Conservation (phyloP, 1,139 yeast species). For the Scheffersomyces insectosa region DNA sequence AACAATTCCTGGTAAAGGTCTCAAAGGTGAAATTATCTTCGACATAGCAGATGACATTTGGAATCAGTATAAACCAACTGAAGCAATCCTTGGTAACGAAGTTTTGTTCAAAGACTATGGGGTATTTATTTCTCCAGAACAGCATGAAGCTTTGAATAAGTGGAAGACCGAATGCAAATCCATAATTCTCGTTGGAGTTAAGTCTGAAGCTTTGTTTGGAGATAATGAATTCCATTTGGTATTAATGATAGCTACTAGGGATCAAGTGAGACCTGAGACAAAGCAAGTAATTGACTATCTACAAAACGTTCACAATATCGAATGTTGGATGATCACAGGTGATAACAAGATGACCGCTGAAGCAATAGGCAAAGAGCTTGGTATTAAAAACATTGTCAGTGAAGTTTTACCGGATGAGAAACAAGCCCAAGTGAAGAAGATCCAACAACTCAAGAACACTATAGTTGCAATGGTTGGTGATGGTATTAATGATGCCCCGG, state of each 20-base stretch:
- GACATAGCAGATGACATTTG: slow-evolving; percentile 25
- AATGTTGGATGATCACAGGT: slow-evolving; percentile 74
- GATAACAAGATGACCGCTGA: slow-evolving; percentile 69
- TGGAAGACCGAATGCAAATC: slow-evolving; percentile 72
- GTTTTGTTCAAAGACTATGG: slow-evolving; percentile 48
- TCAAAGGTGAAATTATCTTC: slow-evolving; percentile 42
- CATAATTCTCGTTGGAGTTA: slow-evolving; percentile 55
- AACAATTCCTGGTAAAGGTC: slow-evolving; percentile 61
- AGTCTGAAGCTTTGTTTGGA: slow-evolving; percentile 24
- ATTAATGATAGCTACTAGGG: slow-evolving; percentile 60
- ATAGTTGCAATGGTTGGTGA: slow-evolving; percentile 65
- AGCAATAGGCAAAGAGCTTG: slow-evolving; percentile 66
- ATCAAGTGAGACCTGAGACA: slow-evolving; percentile 65
- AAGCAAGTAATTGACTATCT: slow-evolving; percentile 50
- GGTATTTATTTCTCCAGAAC: slow-evolving; percentile 24
- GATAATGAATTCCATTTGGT: slow-evolving; percentile 38
- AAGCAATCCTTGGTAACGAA: slow-evolving; percentile 69
- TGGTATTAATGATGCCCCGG: slow-evolving; percentile 67
- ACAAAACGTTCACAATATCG: slow-evolving; percentile 41
- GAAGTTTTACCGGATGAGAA: slow-evolving; percentile 76
- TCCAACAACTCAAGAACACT: slow-evolving; percentile 40
- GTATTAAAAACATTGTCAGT: slow-evolving; percentile 65
- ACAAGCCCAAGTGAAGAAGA: slow-evolving; percentile 55
- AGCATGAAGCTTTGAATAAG: slow-evolving; percentile 29
- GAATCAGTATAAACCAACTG: slow-evolving; percentile 30